phyloP scores from a whole-genome alignment of 1,284 basidiomycete genomes.

The Sporisorium iseilematis-ciliati region DNA sequence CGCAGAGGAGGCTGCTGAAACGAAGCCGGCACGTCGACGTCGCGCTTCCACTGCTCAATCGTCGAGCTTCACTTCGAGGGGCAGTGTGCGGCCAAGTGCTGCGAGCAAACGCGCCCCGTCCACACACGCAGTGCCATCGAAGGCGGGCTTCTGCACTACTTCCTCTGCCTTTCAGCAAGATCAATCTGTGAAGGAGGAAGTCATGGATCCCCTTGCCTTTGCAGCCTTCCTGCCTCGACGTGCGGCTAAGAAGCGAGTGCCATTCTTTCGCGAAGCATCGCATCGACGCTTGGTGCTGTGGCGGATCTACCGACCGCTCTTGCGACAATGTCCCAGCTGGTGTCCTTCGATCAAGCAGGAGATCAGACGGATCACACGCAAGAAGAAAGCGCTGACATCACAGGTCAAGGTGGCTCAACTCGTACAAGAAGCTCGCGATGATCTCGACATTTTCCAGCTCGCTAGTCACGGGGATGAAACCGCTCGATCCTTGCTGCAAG shows the following conservation, averaged over 20 bases:
- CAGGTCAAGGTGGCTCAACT: slow-evolving; percentile 11
- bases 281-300: slow-evolving; percentile 45
- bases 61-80: slow-evolving; percentile 9
- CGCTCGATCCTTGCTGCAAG: slow-evolving; percentile 10
- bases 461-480: slow-evolving; percentile 18
- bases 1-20: slow-evolving; percentile 32
- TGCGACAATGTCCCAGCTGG: slow-evolving; percentile 31
- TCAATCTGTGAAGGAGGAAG: no score
- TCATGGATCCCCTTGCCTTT: slow-evolving; percentile 4
- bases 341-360: slow-evolving; percentile 19
- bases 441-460: slow-evolving; percentile 8
- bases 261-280: slow-evolving; percentile 39
- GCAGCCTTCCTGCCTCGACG: slow-evolving; percentile 22
- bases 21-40: slow-evolving; percentile 16
- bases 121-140: slow-evolving; percentile 24
- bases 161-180: neutral
- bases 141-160: slow-evolving; percentile 21
- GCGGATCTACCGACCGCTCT: slow-evolving; percentile 53
- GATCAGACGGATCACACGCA: slow-evolving; percentile 24
- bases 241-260: slow-evolving; percentile 23
- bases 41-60: neutral
- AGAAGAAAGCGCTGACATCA: slow-evolving; percentile 33
- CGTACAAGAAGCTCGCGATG: slow-evolving; percentile 15
- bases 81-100: slow-evolving; percentile 6
- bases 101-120: neutral